Conservation (phyloP, 139 green algal genomes). For the Picochlorum costavermella region DNA sequence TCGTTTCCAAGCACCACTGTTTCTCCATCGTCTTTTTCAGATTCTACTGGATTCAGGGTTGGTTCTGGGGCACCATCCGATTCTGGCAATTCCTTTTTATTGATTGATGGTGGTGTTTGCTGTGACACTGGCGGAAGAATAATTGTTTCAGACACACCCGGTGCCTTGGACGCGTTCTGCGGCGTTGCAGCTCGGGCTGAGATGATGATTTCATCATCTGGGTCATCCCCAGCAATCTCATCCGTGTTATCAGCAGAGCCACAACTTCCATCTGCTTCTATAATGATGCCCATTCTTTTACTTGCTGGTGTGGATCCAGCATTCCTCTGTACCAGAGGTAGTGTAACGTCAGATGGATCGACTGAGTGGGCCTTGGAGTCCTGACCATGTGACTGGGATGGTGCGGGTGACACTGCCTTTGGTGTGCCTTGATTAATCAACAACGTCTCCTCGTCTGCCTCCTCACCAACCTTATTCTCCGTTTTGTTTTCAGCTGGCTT, state of each 20-base stretch:
- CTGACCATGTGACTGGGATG: too few species aligned
- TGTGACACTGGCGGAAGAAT: background rate
- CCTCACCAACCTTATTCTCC: background rate
- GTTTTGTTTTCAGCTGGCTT: background rate
- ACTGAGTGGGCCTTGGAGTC: too few species aligned
- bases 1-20: background rate
- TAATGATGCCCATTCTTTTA: background rate
- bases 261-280: constrained; percentile 1
- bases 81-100: too few species aligned
- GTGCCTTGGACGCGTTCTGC: background rate
- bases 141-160: background rate
- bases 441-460: constrained; percentile 7
- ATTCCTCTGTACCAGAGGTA: background rate
- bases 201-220: constrained; percentile 5
- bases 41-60: background rate
- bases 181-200: background rate
- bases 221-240: background rate
- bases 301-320: background rate
- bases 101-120: too few species aligned
- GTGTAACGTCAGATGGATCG: too few species aligned
- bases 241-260: background rate
- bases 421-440: background rate
- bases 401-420: background rate
- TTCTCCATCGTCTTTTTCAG: constrained; percentile 4
- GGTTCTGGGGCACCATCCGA: too few species aligned